Conservation (phyloP, 768 basidiomycete species). For the Neoboletus magnificus region DNA sequence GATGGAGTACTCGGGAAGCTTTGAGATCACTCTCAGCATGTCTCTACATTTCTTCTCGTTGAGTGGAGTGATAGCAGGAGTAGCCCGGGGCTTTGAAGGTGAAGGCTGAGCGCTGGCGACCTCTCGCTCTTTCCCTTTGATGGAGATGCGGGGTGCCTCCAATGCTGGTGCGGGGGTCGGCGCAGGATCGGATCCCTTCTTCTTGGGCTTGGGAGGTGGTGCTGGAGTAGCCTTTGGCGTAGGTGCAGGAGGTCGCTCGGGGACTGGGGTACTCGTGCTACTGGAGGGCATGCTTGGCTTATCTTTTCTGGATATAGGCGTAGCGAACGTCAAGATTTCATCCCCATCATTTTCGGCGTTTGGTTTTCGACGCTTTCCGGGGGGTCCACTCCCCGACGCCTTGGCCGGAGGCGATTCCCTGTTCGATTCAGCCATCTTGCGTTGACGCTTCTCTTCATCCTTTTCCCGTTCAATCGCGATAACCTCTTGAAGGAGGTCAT, state of each 20-base stretch:
- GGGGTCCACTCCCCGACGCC: conserved; percentile 36
- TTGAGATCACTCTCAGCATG: conserved; percentile 56
- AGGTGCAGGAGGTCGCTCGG: conserved; percentile 31
- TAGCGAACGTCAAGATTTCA: conserved; percentile 59
- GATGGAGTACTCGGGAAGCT: conserved; percentile 63
- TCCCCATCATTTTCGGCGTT: conserved; percentile 47
- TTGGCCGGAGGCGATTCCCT: conserved; percentile 38
- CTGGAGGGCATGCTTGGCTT: conserved; percentile 32
- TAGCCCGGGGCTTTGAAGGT: conserved; percentile 38
- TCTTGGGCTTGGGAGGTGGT: conserved; percentile 39
- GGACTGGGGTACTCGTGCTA: conserved; percentile 41
- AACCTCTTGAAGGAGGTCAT: conserved; percentile 78
- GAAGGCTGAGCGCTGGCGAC: conserved; percentile 32
- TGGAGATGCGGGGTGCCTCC: conserved; percentile 38
- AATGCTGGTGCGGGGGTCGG: conserved; percentile 17
- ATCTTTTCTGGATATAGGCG: conserved; percentile 56
- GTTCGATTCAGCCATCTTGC: conserved; percentile 39
- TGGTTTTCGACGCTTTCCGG: conserved; percentile 58
- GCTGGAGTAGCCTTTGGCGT: conserved; percentile 24
- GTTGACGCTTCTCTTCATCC: conserved; percentile 50
- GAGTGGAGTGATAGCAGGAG: conserved; percentile 47
- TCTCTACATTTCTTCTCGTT: conserved; percentile 85
- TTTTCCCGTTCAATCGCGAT: conserved; percentile 74
- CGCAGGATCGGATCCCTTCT: conserved; percentile 35
- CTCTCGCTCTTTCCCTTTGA: conserved; percentile 79